phyloP scores from a whole-genome alignment of 495 filamentous ascomycete genomes.

The Aspergillus haitiensis region DNA sequence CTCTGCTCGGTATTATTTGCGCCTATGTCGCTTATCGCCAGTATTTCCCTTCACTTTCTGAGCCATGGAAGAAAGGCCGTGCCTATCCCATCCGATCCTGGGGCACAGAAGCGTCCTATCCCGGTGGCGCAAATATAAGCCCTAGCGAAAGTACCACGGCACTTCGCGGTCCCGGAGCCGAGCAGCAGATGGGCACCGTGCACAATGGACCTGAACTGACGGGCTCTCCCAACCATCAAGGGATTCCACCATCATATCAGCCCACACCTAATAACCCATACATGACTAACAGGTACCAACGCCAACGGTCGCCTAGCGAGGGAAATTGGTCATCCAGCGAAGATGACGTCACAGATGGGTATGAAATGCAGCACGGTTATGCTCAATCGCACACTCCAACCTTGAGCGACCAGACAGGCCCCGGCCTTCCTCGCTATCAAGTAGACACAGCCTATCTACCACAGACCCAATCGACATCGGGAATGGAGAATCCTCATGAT shows the following conservation, averaged over 20 bases:
- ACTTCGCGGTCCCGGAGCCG: slow-evolving; percentile 37
- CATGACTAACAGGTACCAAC: slow-evolving; percentile 26
- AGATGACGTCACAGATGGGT: slow-evolving; percentile 39
- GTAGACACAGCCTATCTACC: slow-evolving; percentile 39
- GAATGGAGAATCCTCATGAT: background rate
- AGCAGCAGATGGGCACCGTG: slow-evolving; percentile 29
- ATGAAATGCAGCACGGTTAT: slow-evolving; percentile 47
- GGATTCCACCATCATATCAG: slow-evolving; percentile 16
- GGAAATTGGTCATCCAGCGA: slow-evolving; percentile 47
- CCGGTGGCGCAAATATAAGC: slow-evolving; percentile 1
- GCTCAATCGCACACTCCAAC: slow-evolving; percentile 29
- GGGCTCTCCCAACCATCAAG: slow-evolving; percentile 5
- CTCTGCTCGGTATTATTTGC: slow-evolving; percentile 57
- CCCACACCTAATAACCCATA: slow-evolving; percentile 27
- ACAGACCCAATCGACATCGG: slow-evolving; percentile 21
- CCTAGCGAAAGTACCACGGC: slow-evolving; percentile 32
- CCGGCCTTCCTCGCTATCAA: slow-evolving; percentile 26
- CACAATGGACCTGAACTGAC: slow-evolving; percentile 14
- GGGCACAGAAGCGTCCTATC: slow-evolving; percentile 42
- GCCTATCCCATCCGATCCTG: slow-evolving; percentile 63
- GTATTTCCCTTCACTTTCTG: slow-evolving; percentile 57
- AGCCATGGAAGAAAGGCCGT: slow-evolving; percentile 60
- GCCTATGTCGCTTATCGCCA: slow-evolving; percentile 54
- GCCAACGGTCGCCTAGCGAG: slow-evolving; percentile 34
- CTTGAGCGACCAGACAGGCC: slow-evolving; percentile 16